Evolutionary conservation across 768 basidiomycete species (phyloP), one percentile per base, ranked within the genome.

Genomic region (Collybia sordida): DNA sequence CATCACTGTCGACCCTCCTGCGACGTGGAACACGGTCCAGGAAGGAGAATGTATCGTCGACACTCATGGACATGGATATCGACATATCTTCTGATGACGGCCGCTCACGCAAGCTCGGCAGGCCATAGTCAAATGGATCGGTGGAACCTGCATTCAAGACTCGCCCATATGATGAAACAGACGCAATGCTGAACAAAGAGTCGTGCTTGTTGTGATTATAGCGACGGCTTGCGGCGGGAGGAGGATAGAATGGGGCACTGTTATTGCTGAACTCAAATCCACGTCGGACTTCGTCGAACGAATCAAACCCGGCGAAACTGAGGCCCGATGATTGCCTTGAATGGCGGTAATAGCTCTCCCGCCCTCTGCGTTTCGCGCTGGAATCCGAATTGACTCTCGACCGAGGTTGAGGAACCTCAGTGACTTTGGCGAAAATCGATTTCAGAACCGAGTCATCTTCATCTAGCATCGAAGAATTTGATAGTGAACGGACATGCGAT

Each of bases 31-130:
- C 60, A 24, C 68, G 68, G 12, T 59, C 61, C 3, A 78, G 54
- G 72, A 86, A 90, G 0, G 81, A 81, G 64, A 91, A 90, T 0
- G 88, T 90, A 50, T 90, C 88, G 34, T 90, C 88, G 6, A 88
- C 72, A 1, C 45, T 47, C 75, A 80, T 76, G 0, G 82, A 78
- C 51, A 79, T 75, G 0, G 78, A 69, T 25, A 78, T 69, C 0
- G 81, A 80, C 54, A 83, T 71, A 36, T 85, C 77, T 53, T 85
- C 82, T 0, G 82, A 83, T 0, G 75, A 74, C 0, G 85, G 85
- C 6, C 83, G 65, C 51, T 81, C 79, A 15, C 62, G 69, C 22
- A 80, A 62, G 47, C 79, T 81, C 18, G 79, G 75, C 12, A 81
- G 57, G 1, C 72, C 85, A 51, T 84, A 91, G 36, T 86, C 87